phyloP scores from a whole-genome alignment of 495 filamentous ascomycete species.

The Hypoxylon subgilvum region DNA sequence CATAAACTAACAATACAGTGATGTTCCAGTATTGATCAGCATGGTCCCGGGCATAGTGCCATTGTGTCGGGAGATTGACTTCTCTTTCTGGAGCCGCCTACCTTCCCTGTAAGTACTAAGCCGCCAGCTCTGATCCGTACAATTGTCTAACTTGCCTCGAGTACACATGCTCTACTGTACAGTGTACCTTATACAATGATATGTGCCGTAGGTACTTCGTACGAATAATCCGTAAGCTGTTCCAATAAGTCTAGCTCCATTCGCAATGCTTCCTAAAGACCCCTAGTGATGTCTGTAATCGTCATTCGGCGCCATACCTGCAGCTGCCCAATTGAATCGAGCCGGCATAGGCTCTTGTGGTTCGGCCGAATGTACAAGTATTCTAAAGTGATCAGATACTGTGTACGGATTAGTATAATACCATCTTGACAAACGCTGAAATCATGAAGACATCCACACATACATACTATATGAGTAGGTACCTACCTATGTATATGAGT shows the following conservation, averaged over 20 bases:
- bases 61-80: constrained; percentile 32
- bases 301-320: constrained; percentile 24
- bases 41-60: constrained; percentile 21
- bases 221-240: too few relatives aligned
- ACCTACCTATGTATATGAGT: too few relatives aligned
- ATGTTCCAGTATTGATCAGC: constrained; percentile 22
- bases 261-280: neutral
- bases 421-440: constrained; percentile 8
- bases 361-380: constrained; percentile 25
- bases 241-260: constrained; percentile 22
- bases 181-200: too few relatives aligned
- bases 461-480: too few relatives aligned
- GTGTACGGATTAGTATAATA: constrained; percentile 31
- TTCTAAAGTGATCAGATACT: constrained; percentile 12
- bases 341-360: constrained; percentile 16
- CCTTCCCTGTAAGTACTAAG: too few relatives aligned
- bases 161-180: too few relatives aligned
- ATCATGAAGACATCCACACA: neutral
- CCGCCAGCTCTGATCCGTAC: too few relatives aligned
- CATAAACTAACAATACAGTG: constrained; percentile 29
- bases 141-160: too few relatives aligned
- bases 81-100: constrained; percentile 25
- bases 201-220: too few relatives aligned
- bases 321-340: constrained; percentile 1
- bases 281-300: constrained; percentile 22